Evolutionary conservation across 208 protist genomes (phyloP), one percentile per base, ranked within the genome.

Genomic region (Strigomonas culicis): DNA sequence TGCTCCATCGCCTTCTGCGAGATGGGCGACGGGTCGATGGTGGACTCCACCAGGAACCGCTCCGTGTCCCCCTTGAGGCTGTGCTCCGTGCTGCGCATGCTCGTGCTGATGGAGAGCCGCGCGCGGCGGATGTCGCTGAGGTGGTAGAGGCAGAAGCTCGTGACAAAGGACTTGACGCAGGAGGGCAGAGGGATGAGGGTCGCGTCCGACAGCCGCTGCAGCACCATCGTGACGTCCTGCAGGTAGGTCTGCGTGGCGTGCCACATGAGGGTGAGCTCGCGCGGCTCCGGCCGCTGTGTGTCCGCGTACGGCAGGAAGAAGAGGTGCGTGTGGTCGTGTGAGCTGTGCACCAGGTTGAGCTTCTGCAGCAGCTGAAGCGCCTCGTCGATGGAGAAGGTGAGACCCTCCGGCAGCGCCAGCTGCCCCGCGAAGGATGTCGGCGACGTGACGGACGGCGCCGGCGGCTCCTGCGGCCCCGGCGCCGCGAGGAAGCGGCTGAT

Each of bases 71-170:
- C 57, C 21, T 44, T 43, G 10, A 62, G 25, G 41, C 50, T 53
- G 47, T 39, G 32, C 8, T 41, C 34, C 15, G 19, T n/a, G 39
- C 39, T 47, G 59, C 70, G 32, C 11, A 52, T 72, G 27, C 70
- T 61, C 24, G 67, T 47, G 44, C 32, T 84, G 28, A 55, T 53
- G 2, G 78, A 84, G 11, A 43, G 34, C n/a, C 60, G 51, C 0
- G 31, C 56, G 39, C 56, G 50, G 19, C 74, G 56, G 10, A 59
- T 32, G 49, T 58, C 67, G 46, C 64, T 53, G 39, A 88, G 53
- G 67, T 88, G 77, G 66, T 77, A 88, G 27, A 82, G 62, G 64
- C 77, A 83, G 67, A 78, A 88, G 13, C 52, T 34, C 19, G 61
- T 59, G 27, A 88, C 61, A 7, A 83, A 31, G 30, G 72, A 61